Base-by-base conservation (phyloP, 768 basidiomycete genomes). In the Exidia glandulosa region DNA sequence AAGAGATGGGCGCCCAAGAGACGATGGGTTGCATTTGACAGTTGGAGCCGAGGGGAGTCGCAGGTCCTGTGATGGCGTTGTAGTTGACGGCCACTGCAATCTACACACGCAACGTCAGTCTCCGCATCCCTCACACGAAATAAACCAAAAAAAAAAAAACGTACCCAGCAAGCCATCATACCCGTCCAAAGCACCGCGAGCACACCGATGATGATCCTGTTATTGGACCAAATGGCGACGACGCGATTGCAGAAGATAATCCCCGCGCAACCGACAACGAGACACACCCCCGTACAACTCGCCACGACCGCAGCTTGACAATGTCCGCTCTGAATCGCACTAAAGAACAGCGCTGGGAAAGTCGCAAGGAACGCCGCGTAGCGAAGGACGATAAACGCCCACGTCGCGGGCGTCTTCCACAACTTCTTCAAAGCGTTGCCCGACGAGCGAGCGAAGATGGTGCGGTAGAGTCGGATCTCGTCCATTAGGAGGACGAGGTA, bases 191-290 rank as follows among this genome's bases (percentile, higher is more conserved):
- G 64, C 9, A 68, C 25, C 3, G 62, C 59, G 10, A 71, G 66
- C 4, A 70, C 34, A 7, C 54, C 68, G 34, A 69, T 50, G 23
- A 70, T 67, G 36, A 65, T 60, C 37, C 63, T 69, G 30, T 67
- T 64, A 23, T 67, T 68, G 41, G 66, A 66, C 73, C 73, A 75
- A 41, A 75, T 66, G 19, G 69, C 66, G 48, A 66, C 66, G 14
- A 74, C 68, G 41, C 73, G 72, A 57, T 68, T 69, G 61, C 69
- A 68, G 58, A 74, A 71, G 16, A 75, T 68, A 19, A 64, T 60
- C 41, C 73, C 73, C 31, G 71, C 68, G 1, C 69, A 70, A 13
- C 65, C 67, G 27, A 72, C 67, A 16, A 69, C 68, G 31, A 72
- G 61, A 5, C 70, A 61, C 9, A 64, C 67, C 27, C 71, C 70